These are phyloP conservation scores for Mucor plumbeus DNA, from an alignment of 371 early-diverging fungal genomes.

Conservation along the genomic window DNA sequence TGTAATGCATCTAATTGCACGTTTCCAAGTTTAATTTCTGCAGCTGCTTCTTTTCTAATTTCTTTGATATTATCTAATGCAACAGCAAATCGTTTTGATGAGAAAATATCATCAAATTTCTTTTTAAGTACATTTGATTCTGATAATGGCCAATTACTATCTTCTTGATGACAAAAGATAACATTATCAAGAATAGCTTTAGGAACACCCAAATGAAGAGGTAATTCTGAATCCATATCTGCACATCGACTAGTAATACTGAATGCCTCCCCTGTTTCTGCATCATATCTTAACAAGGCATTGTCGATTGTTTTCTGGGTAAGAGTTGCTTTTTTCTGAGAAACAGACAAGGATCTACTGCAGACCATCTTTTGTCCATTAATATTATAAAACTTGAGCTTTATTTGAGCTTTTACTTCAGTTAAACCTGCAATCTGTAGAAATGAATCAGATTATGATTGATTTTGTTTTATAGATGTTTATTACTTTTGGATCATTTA, in stretches of 20 bases:
- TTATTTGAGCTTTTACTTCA: constrained; percentile 96
- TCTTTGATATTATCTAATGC: constrained; percentile 87
- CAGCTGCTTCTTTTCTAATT: constrained; percentile 74
- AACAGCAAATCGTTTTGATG: constrained; percentile 92
- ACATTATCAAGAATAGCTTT: constrained; percentile 97
- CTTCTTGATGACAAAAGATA: constrained; percentile 99
- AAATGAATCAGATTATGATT: background rate
- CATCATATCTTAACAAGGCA: constrained; percentile 66
- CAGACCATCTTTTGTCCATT: constrained; percentile 78
- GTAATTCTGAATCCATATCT: constrained; percentile 89
- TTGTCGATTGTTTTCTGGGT: constrained; percentile 91
- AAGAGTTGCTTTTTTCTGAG: constrained; percentile 67
- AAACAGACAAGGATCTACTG: constrained; percentile 81
- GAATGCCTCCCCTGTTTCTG: constrained; percentile 65
- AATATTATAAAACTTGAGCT: constrained; percentile 86
- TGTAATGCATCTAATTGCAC: constrained; percentile 71
- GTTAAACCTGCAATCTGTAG: constrained; percentile 76
- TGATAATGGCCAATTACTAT: constrained; percentile 97
- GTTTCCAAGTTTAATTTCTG: constrained; percentile 71
- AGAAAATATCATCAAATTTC: constrained; percentile 99
- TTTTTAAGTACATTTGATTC: constrained; percentile 95
- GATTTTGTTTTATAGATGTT: background rate
- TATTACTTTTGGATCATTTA: constrained; percentile 95
- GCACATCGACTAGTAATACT: constrained; percentile 85
- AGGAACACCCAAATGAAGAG: constrained; percentile 88